Conservation (phyloP, 805 yeast species). For the Metschnikowia reukaufii region DNA sequence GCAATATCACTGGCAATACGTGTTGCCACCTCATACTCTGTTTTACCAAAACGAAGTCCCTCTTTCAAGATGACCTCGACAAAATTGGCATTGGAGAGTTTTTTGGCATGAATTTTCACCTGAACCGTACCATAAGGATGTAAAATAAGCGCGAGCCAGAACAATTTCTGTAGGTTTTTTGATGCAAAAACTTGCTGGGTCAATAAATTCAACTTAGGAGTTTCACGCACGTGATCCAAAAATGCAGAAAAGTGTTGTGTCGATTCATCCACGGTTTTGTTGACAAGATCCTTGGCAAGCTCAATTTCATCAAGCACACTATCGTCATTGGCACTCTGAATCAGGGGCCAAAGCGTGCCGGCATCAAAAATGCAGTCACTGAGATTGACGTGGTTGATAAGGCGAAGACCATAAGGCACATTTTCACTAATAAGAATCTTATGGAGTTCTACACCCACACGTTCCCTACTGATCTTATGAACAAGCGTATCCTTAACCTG, state of each 20-base stretch:
- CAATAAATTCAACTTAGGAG: neutral
- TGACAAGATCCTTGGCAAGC: slow-evolving; percentile 14
- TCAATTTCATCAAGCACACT: slow-evolving; percentile 19
- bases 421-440: slow-evolving; percentile 69
- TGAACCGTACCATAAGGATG: slow-evolving; percentile 46
- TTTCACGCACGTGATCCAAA: neutral
- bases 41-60: slow-evolving; percentile 65
- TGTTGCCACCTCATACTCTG: slow-evolving; percentile 52
- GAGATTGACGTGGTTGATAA: slow-evolving; percentile 56
- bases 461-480: slow-evolving; percentile 81
- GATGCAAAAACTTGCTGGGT: slow-evolving; percentile 9
- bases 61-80: slow-evolving; percentile 58
- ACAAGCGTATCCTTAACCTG: slow-evolving; percentile 59
- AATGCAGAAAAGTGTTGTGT: slow-evolving; percentile 26
- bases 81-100: slow-evolving; percentile 37
- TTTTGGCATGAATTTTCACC: slow-evolving; percentile 41
- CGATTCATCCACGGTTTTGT: slow-evolving; percentile 22
- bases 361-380: slow-evolving; percentile 56
- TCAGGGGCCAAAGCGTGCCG: slow-evolving; percentile 24
- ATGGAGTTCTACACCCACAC: slow-evolving; percentile 82
- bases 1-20: slow-evolving; percentile 34
- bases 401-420: slow-evolving; percentile 61
- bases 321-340: slow-evolving; percentile 20
- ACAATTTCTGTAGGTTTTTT: slow-evolving; percentile 22
- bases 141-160: slow-evolving; percentile 53